Conservation (phyloP, 2,329 filamentous ascomycete species). For the Arthrobotrys sphaeroides region DNA sequence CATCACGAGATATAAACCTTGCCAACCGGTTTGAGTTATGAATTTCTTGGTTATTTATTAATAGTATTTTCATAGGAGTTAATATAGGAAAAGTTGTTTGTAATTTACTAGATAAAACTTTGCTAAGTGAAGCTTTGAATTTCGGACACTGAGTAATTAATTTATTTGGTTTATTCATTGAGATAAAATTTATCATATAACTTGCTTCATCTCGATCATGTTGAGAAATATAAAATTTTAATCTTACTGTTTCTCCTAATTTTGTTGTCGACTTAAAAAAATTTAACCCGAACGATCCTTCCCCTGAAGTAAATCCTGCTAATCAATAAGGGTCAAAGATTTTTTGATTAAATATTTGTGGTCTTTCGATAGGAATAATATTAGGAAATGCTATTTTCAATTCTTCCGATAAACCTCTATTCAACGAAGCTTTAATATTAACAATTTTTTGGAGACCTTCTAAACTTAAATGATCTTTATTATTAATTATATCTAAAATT, state of each 20-base stretch:
- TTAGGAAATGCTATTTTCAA: conserved; percentile 54
- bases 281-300: conserved; percentile 53
- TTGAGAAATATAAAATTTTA: conserved; percentile 50
- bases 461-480: conserved; percentile 41
- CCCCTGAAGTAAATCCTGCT: conserved; percentile 54
- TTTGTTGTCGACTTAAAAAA: conserved; percentile 19
- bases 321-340: conserved; percentile 54
- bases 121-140: no score
- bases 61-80: no score
- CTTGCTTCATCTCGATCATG: conserved; percentile 53
- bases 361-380: conserved; percentile 35
- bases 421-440: conserved; percentile 53
- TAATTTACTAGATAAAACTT: no score
- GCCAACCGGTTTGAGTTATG: no score
- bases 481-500: conserved; percentile 35
- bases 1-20: no score
- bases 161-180: no score
- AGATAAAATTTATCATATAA: no score
- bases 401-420: no score
- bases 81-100: no score
- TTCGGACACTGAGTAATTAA: no score
- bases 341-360: conserved; percentile 41
- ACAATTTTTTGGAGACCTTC: conserved; percentile 54
- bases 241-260: conserved; percentile 24
- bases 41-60: no score